Percentiles rank a stretch among this genome's conserved stretches.
These are phyloP conservation scores for Salix suchowensis DNA, from an alignment of 345 rosid genomes.

Conservation along the genomic window DNA sequence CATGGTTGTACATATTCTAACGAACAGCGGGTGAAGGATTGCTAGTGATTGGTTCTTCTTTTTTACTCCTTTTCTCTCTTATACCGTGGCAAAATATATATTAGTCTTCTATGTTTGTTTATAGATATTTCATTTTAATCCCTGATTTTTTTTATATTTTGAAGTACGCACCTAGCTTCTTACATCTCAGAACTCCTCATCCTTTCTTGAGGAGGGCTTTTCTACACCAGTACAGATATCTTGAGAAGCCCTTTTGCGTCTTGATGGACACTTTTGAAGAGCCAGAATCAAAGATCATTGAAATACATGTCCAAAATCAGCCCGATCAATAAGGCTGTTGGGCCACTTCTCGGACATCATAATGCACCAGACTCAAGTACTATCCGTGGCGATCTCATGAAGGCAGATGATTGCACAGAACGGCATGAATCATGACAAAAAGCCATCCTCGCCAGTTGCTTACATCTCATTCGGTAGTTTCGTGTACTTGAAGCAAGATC, in stretches of 20 bases:
- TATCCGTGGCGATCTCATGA: conserved; percentile 21
- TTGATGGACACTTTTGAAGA: conserved; percentile 69
- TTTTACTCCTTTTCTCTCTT: too few relatives aligned
- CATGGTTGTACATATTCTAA: too few relatives aligned
- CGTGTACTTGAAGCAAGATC: conserved; percentile 51
- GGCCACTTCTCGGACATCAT: conserved; percentile 62
- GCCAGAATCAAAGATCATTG: conserved; percentile 61
- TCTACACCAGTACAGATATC: conserved; percentile 53
- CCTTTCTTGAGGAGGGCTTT: conserved; percentile 41
- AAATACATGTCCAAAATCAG: conserved; percentile 55
- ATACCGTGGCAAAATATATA: too few relatives aligned
- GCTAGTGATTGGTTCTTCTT: too few relatives aligned
- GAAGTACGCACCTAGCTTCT: conserved; percentile 71
- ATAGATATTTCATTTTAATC: too few relatives aligned
- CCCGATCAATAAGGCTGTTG: conserved; percentile 39
- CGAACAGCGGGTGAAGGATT: too few relatives aligned
- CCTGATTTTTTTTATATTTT: too few relatives aligned
- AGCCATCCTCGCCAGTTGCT: conserved; percentile 51
- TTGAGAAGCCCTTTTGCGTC: conserved; percentile 61
- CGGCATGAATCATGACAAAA: conserved; percentile 50
- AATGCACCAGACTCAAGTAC: conserved; percentile 23
- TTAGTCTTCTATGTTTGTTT: too few relatives aligned
- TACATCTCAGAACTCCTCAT: conserved; percentile 53
- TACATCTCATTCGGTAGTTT: conserved; percentile 69
- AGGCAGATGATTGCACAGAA: conserved; percentile 35